A percentile compares a stretch with the other conserved stretches of the same genome.
These are phyloP conservation scores for Coemansia sp. DNA, from an alignment of 192 early-diverging fungal species.

Conservation along the genomic window DNA sequence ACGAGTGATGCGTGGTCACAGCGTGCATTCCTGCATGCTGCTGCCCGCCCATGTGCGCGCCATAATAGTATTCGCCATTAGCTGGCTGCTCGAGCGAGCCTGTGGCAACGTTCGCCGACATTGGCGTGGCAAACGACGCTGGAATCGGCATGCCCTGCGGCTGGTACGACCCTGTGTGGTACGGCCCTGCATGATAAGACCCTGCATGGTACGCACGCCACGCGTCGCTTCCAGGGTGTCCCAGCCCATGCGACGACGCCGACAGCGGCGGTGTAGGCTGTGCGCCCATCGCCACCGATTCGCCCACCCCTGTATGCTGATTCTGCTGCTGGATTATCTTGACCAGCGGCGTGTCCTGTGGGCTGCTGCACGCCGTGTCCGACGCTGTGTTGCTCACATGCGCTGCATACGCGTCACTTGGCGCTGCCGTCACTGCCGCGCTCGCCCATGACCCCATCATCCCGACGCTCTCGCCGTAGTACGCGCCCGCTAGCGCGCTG, in stretches of 20 bases:
- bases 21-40: constrained; percentile 1
- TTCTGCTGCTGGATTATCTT: constrained; percentile 45
- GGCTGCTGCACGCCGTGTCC: constrained; percentile 44
- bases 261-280: constrained; percentile 50
- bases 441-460: constrained; percentile 23
- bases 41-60: not conserved
- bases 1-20: constrained; percentile 20
- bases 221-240: constrained; percentile 15
- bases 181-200: constrained; percentile 4
- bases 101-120: constrained; percentile 9
- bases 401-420: not conserved
- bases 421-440: constrained; percentile 2
- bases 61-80: constrained; percentile 26
- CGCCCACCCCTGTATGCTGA: constrained; percentile 1
- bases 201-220: constrained; percentile 30
- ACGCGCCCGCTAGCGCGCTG: not conserved
- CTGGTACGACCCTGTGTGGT: constrained; percentile 10
- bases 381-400: constrained; percentile 12
- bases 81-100: not conserved
- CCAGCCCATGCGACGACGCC: constrained; percentile 32
- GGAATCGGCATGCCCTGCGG: not conserved
- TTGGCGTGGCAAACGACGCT: constrained; percentile 33
- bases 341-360: constrained; percentile 39
- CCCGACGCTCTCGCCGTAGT: not conserved
- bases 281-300: constrained; percentile 1